Evolutionary conservation across 768 basidiomycete species (phyloP).

Genomic region (Phaffia tasmanica): DNA sequence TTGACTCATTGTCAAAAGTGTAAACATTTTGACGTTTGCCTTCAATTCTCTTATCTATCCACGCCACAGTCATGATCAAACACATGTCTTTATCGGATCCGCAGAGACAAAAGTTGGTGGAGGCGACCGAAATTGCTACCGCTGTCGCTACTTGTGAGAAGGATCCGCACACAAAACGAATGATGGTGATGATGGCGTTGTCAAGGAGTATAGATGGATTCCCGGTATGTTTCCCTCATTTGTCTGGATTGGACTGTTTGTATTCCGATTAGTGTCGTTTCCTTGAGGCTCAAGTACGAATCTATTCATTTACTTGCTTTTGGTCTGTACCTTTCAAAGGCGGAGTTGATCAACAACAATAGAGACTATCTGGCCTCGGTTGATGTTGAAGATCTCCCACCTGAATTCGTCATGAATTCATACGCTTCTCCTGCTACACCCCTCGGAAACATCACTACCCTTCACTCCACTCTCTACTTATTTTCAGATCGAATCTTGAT

Average conservation of each 20-base stretch:
- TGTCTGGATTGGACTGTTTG: not conserved
- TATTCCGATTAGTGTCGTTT: too few relatives aligned
- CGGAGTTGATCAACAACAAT: constrained; percentile 75
- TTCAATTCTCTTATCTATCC: not conserved
- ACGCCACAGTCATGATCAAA: constrained; percentile 62
- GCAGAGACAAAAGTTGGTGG: constrained; percentile 63
- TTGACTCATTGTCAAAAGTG: not conserved
- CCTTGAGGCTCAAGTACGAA: too few relatives aligned
- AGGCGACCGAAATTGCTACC: constrained; percentile 77
- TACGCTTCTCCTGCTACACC: not conserved
- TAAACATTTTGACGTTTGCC: not conserved
- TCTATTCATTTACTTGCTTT: not conserved
- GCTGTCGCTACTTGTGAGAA: constrained; percentile 84
- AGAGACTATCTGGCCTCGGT: constrained; percentile 82
- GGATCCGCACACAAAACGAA: constrained; percentile 79
- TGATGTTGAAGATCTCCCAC: constrained; percentile 67
- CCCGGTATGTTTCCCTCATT: constrained; percentile 43
- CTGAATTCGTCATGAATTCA: constrained; percentile 25
- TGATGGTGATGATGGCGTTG: constrained; percentile 61
- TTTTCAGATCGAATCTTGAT: constrained; percentile 92
- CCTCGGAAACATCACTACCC: constrained; percentile 37
- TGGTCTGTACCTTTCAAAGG: constrained; percentile 33
- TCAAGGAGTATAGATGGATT: constrained; percentile 68
- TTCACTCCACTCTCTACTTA: constrained; percentile 80
- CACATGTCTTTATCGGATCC: constrained; percentile 68